Conservation (phyloP, 1,139 yeast genomes). For the Geotrichum candidum region DNA sequence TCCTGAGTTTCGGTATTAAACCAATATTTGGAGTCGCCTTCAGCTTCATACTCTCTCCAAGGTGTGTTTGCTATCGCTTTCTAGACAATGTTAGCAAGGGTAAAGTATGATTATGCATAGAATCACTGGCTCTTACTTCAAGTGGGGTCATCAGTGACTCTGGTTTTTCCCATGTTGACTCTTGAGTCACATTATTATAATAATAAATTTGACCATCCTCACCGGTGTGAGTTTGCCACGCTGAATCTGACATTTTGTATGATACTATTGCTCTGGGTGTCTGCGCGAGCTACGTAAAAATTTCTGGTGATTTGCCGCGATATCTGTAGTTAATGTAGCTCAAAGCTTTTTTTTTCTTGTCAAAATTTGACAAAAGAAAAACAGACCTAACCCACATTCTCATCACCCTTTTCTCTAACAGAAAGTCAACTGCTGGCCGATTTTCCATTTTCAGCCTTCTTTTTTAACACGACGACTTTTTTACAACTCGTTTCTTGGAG, state of each 20-base stretch:
- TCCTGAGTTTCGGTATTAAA: conserved; percentile 59
- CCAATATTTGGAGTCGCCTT: conserved; percentile 68
- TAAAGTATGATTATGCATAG: background rate
- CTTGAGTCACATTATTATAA: conserved; percentile 58
- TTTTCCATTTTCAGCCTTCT: background rate
- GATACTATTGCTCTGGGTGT: background rate
- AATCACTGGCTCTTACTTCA: conserved; percentile 12
- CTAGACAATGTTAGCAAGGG: conserved; percentile 22
- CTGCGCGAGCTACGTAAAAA: background rate
- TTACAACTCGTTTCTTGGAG: background rate
- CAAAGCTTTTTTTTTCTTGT: background rate
- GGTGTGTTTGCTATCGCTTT: conserved; percentile 36
- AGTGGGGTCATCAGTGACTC: conserved; percentile 39
- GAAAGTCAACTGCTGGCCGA: background rate
- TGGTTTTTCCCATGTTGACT: conserved; percentile 82
- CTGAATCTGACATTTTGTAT: conserved; percentile 11
- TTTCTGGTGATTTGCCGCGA: background rate
- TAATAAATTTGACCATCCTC: conserved; percentile 67
- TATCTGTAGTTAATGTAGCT: background rate
- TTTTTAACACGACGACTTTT: background rate
- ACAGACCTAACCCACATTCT: background rate
- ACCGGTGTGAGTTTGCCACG: conserved; percentile 64
- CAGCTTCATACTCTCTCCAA: conserved; percentile 64
- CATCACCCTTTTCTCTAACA: background rate
- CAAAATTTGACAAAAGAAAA: background rate